Base-by-base conservation (phyloP, 2,329 filamentous ascomycete genomes). In the Westerdykella aurantiaca region DNA sequence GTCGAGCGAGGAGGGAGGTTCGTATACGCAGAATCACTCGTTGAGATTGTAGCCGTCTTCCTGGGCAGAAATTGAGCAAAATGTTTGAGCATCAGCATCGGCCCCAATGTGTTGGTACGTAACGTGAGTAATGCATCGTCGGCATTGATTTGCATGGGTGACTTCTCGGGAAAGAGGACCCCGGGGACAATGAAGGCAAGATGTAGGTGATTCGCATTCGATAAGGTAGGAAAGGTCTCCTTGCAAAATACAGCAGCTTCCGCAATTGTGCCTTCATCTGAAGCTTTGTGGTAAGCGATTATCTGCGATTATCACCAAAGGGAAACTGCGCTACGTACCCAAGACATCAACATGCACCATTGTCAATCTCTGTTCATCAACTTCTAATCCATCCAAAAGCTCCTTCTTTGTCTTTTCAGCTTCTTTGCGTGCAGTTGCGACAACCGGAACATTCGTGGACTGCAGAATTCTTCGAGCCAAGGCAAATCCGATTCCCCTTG, bases 81-180 rank as follows among this genome's bases (percentile, higher is more conserved):
- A 65, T 88, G 81, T 67, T 93, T 93, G 59, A 87, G 78, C 44
- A 91, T 74, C 42, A 93, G 71, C 58, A 93, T 72, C 0, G 86
- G 85, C 0, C 86, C 86, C 2, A 93, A 70, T 0, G 82, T 75
- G 63, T 93, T 94, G 46, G 86, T 78, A 41, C 75, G 74, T 65
- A 88, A 83, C n/a, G 80, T 88, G 37, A 80, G 69, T n/a, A 86
- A 69, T 14, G 85, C 80, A 31, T 73, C 62, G 16, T 71, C 72
- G 45, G 79, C 76, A 46, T 83, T 71, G 44, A 93, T 77, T 55
- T 86, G 82, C 0, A 67, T 54, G 0, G 82, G 84, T 1, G 80
- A 79, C 63, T 84, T 88, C 61, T 94, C 88, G 0, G 86, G 80
- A 53, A 78, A 76, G 10, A 93, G 75, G 31, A 90, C 72, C 0